A percentile compares a stretch with the other conserved stretches of the same genome.
phyloP scores from a whole-genome alignment of 306 rosid genomes.

The Trifolium pratense region DNA sequence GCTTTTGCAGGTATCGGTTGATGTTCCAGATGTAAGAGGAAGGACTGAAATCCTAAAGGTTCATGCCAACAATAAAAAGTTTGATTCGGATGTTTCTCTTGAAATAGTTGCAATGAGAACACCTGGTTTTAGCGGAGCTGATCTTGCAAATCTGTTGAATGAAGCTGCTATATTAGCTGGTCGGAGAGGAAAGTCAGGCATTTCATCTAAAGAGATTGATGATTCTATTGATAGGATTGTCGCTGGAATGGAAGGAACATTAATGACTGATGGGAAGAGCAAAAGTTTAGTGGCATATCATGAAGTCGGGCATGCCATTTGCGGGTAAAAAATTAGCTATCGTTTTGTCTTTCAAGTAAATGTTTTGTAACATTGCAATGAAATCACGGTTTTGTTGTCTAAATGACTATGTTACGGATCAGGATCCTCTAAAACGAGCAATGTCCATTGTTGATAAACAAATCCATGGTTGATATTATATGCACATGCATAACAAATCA shows the following conservation, averaged over 20 bases:
- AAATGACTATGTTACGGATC: background rate
- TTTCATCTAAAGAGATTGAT: constrained; percentile 93
- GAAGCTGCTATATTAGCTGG: constrained; percentile 99
- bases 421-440: too few species aligned
- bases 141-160: constrained; percentile 96
- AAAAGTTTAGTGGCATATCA: constrained; percentile 97
- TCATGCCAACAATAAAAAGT: constrained; percentile 92
- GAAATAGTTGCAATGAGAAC: constrained; percentile 97
- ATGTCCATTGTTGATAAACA: too few species aligned
- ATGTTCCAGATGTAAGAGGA: constrained; percentile 93
- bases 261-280: constrained; percentile 99
- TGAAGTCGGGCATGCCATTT: constrained; percentile 97
- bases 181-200: constrained; percentile 83
- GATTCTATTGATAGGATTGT: constrained; percentile 98
- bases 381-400: constrained; percentile 2
- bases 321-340: constrained; percentile 63
- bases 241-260: constrained; percentile 99
- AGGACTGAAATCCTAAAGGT: constrained; percentile 97
- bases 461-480: too few species aligned
- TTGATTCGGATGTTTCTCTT: constrained; percentile 86
- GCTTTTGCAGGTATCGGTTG: constrained; percentile 80
- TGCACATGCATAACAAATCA: too few species aligned
- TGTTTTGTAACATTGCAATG: constrained; percentile 14
- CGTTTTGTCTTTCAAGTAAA: constrained; percentile 22
- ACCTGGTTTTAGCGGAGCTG: constrained; percentile 99